Evolutionary conservation across 2,329 filamentous ascomycete species (phyloP).

Genomic region (Dothideomycetes sp.): DNA sequence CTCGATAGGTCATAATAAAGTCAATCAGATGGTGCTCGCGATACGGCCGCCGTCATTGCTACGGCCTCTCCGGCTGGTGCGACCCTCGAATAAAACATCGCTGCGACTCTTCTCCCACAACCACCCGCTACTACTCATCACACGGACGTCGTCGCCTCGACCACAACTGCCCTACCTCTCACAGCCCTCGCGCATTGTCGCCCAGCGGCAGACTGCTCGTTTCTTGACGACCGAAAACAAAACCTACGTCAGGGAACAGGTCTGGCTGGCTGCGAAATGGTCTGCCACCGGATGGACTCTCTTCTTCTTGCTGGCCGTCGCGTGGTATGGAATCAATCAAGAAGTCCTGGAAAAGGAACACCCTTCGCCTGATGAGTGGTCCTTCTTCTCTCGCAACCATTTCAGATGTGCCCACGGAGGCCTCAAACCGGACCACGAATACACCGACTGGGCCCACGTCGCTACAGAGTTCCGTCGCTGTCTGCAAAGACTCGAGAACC

Average conservation of each 20-base stretch:
- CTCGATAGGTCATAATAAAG: too few relatives aligned
- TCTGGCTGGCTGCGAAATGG: constrained; percentile 60
- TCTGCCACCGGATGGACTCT: constrained; percentile 57
- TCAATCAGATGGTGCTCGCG: not conserved
- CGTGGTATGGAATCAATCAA: constrained; percentile 58
- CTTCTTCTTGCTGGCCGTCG: constrained; percentile 49
- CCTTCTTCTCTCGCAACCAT: constrained; percentile 57
- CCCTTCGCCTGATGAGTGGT: constrained; percentile 79
- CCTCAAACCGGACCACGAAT: constrained; percentile 45
- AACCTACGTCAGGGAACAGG: constrained; percentile 59
- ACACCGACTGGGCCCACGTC: constrained; percentile 60
- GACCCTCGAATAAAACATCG: constrained; percentile 3
- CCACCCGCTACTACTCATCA: constrained; percentile 43
- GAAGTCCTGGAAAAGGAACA: constrained; percentile 66
- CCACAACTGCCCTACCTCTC: constrained; percentile 60
- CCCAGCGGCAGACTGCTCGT: constrained; percentile 46
- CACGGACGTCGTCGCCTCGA: constrained; percentile 38
- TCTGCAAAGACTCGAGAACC: constrained; percentile 60
- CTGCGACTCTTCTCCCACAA: constrained; percentile 50
- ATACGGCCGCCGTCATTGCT: constrained; percentile 16
- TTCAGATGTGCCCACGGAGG: constrained; percentile 49
- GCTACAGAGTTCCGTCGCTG: constrained; percentile 52
- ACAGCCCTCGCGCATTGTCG: constrained; percentile 36
- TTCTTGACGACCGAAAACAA: constrained; percentile 72
- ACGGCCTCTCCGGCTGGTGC: constrained; percentile 19